These are phyloP conservation scores for Primulina huaijiensis DNA, from an alignment of 257 asterid species.

Conservation along the genomic window DNA sequence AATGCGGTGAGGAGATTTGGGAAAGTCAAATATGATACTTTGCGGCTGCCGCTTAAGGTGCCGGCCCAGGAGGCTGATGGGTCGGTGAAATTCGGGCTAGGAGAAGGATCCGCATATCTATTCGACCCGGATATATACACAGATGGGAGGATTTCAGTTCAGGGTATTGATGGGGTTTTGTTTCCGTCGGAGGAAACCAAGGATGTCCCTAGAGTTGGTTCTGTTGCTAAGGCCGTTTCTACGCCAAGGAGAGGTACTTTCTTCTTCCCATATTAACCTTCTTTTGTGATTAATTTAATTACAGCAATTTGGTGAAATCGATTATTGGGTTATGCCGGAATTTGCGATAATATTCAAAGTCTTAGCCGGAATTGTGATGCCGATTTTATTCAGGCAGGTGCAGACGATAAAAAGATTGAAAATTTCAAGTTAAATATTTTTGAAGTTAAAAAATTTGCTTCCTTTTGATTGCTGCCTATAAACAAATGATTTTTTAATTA, in stretches of 20 bases:
- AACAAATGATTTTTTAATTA: background rate
- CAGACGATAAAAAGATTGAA: background rate
- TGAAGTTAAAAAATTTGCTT: background rate
- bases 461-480: background rate
- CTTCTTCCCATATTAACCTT: background rate
- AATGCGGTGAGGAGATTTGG: slow-evolving; percentile 57
- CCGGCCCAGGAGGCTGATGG: slow-evolving; percentile 63
- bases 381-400: background rate
- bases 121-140: slow-evolving; percentile 65
- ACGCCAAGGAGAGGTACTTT: slow-evolving; percentile 44
- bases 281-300: background rate
- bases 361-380: background rate
- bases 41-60: slow-evolving; percentile 48
- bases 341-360: background rate
- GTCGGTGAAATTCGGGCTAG: slow-evolving; percentile 51
- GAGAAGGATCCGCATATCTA: slow-evolving; percentile 48
- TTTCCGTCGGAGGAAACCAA: slow-evolving; percentile 38
- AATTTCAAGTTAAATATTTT: too few relatives aligned
- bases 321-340: background rate
- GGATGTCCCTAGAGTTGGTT: slow-evolving; percentile 25
- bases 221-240: slow-evolving; percentile 31
- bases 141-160: slow-evolving; percentile 65
- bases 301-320: too few relatives aligned
- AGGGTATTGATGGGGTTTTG: slow-evolving; percentile 54
- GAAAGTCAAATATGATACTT: slow-evolving; percentile 46